Conservation (phyloP, 2,329 filamentous ascomycete genomes). For the Diaporthe longicolla region DNA sequence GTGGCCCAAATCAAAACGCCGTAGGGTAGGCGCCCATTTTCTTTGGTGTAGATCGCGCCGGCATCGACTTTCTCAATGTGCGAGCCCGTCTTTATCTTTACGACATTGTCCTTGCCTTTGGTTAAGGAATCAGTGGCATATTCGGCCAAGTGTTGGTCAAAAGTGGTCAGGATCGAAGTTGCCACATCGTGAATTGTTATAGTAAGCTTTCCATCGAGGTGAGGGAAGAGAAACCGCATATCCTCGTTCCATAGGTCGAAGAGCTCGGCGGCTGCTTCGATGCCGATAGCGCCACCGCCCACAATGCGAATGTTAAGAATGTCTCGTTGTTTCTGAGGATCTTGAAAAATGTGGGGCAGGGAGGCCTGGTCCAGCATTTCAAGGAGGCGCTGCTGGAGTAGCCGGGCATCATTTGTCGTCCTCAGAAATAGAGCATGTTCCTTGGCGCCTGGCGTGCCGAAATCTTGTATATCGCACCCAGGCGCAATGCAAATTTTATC, state of each 20-base stretch:
- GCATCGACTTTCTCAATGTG: constrained; percentile 44
- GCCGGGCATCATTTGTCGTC: constrained; percentile 53
- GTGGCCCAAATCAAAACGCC: constrained; percentile 48
- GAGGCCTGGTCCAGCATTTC: constrained; percentile 49
- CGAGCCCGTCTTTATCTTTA: constrained; percentile 54
- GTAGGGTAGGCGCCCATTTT: constrained; percentile 58
- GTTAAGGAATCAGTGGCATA: constrained; percentile 56
- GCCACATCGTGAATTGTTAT: constrained; percentile 62
- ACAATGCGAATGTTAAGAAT: constrained; percentile 56
- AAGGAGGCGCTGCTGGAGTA: constrained; percentile 52
- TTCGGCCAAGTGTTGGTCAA: constrained; percentile 56
- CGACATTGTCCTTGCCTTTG: constrained; percentile 47
- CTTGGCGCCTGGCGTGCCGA: constrained; percentile 55
- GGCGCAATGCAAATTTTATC: constrained; percentile 59
- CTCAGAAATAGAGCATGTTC: constrained; percentile 56
- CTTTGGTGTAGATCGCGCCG: constrained; percentile 52
- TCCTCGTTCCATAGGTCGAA: constrained; percentile 57
- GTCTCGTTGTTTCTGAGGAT: constrained; percentile 49
- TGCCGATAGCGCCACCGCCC: constrained; percentile 58
- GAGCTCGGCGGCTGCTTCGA: constrained; percentile 59
- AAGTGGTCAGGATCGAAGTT: constrained; percentile 55
- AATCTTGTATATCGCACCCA: constrained; percentile 57
- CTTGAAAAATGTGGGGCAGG: constrained; percentile 45
- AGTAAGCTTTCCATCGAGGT: constrained; percentile 54
- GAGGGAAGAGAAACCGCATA: constrained; percentile 56